Conservation (phyloP, 192 early-diverging fungal genomes). For the Hyaloraphidium curvatum region DNA sequence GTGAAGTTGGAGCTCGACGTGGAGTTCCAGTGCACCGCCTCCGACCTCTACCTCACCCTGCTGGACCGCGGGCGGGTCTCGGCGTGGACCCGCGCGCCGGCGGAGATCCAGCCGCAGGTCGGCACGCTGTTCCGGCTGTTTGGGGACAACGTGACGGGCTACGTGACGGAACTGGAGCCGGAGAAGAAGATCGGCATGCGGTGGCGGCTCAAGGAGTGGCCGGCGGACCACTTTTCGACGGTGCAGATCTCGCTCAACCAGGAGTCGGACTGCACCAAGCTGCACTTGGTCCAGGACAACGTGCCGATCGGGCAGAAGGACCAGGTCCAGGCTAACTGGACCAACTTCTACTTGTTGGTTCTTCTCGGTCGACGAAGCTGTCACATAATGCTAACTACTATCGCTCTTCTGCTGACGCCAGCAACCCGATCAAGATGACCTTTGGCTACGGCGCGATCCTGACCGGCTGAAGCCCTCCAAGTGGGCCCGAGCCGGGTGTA, state of each 20-base stretch:
- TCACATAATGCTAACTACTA: no score
- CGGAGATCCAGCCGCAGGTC: constrained; percentile 36
- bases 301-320: constrained; percentile 82
- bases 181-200: constrained; percentile 71
- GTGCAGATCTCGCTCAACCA: constrained; percentile 61
- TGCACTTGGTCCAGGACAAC: constrained; percentile 58
- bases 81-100: constrained; percentile 60
- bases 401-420: not conserved
- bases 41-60: constrained; percentile 63
- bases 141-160: constrained; percentile 72
- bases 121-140: constrained; percentile 56
- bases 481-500: no score
- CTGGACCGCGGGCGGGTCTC: constrained; percentile 48
- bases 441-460: constrained; percentile 59
- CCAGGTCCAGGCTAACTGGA: constrained; percentile 69
- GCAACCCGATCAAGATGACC: constrained; percentile 61
- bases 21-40: constrained; percentile 66
- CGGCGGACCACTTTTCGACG: constrained; percentile 63
- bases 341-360: constrained; percentile 43
- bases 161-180: constrained; percentile 50
- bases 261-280: constrained; percentile 33
- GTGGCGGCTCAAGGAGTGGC: constrained; percentile 78
- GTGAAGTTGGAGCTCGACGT: constrained; percentile 45
- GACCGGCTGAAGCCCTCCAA: no score
- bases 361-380: not conserved